Base-by-base conservation (phyloP, 192 early-diverging fungal genomes). In the Mortierella alpina region DNA sequence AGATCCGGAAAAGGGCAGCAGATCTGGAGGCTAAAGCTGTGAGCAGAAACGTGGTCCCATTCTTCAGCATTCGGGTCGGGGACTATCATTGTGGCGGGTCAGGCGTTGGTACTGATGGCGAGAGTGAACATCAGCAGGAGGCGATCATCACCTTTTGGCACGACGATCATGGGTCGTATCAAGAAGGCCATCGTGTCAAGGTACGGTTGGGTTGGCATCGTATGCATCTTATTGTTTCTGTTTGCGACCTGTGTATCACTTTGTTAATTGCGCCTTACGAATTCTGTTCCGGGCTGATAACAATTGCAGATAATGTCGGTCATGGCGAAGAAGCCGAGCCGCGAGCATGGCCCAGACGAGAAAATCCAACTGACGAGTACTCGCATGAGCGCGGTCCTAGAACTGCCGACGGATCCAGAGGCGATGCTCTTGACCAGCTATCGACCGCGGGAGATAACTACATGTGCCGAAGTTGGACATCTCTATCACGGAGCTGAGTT, bases 121-220 rank as follows among this genome's bases (percentile, higher is more conserved):
- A 70, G 39, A 51, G n/a, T 17, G 48, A 47, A 4, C 45, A 49
- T 0, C 20, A 41, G 23, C 67, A 68, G 20, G 75, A 79, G 42
- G 75, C 75, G 0, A 8, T 79, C 50, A 64, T 79, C 12, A 79
- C 75, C 9, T 79, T 79, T 45, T 79, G 75, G 75, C 69, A 70
- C 49, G 63, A 48, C 0, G 75, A 67, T 5, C 58, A 71, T 39
- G n/a, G 48, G 4, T 31, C 58, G 20, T 68, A 72, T 15, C 64
- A 68, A 39, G 77, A 80, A 54, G 77, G 77, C 0, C 55, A 59
- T 8, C 63, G 77, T 17, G 47, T 72, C 15, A 62, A 66, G 53
- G 77, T 80, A 68, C 46, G 59, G 44, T 44, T 23, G 6, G 5
- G 8, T 47, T 57, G 7, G 31, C 31, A 10, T 15, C n/a, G 1